Conservation (phyloP, 495 filamentous ascomycete species). For the Staphylotrichum longicolle region DNA sequence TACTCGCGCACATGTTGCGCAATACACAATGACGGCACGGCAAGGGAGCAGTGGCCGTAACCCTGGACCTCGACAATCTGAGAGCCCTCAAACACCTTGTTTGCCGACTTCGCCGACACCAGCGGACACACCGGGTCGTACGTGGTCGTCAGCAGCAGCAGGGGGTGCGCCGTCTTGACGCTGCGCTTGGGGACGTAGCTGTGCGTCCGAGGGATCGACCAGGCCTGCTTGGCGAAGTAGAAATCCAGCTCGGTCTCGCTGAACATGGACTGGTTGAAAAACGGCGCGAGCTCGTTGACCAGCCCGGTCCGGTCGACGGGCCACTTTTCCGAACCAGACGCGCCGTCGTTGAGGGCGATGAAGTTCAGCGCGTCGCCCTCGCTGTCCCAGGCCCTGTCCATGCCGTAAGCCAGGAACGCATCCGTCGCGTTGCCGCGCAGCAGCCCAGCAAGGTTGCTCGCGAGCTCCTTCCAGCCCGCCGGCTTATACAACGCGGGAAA, state of each 20-base stretch:
- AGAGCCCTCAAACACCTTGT: slow-evolving; percentile 40
- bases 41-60: slow-evolving; percentile 47
- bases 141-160: slow-evolving; percentile 44
- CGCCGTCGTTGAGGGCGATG: slow-evolving; percentile 38
- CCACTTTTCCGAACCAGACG: slow-evolving; percentile 32
- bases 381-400: slow-evolving; percentile 14
- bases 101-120: slow-evolving; percentile 40
- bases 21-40: slow-evolving; percentile 41
- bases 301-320: slow-evolving; percentile 22
- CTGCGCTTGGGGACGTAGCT: slow-evolving; percentile 33
- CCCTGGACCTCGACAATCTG: slow-evolving; percentile 43
- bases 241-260: slow-evolving; percentile 20
- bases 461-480: slow-evolving; percentile 35
- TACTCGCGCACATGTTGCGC: slow-evolving; percentile 38
- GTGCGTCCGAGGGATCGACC: slow-evolving; percentile 42
- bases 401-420: slow-evolving; percentile 39
- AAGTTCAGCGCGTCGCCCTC: slow-evolving; percentile 24
- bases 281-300: slow-evolving; percentile 31
- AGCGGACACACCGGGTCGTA: slow-evolving; percentile 47
- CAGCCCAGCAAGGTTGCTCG: slow-evolving; percentile 36
- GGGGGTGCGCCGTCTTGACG: slow-evolving; percentile 40
- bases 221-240: slow-evolving; percentile 41
- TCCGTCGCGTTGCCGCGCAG: slow-evolving; percentile 44
- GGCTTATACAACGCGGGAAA: slow-evolving; percentile 42
- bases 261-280: slow-evolving; percentile 33